These are phyloP conservation scores for Piromyces finnis DNA, from an alignment of 192 early-diverging fungal species.

Conservation along the genomic window DNA sequence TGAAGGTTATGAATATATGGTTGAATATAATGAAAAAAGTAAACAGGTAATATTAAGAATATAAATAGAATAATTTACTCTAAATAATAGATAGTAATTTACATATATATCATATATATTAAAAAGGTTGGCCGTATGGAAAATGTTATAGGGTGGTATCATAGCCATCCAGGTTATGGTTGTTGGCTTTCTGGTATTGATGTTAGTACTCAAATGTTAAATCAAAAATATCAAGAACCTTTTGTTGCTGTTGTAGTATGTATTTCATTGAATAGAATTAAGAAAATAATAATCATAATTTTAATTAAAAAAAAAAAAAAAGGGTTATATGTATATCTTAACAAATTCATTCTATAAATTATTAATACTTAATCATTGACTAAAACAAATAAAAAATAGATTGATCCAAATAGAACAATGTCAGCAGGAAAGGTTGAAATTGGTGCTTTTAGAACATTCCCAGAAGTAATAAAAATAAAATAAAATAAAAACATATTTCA, in stretches of 20 bases:
- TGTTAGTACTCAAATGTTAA: slow-evolving; percentile 84
- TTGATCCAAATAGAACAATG: slow-evolving; percentile 94
- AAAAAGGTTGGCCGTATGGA: slow-evolving; percentile 69
- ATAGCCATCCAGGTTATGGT: slow-evolving; percentile 97
- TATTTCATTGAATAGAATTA: too few relatives aligned
- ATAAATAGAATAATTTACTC: background rate
- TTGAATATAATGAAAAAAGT: slow-evolving; percentile 65
- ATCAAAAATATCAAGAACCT: slow-evolving; percentile 88
- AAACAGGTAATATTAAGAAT: slow-evolving; percentile 35
- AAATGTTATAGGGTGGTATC: slow-evolving; percentile 96
- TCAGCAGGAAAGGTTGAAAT: slow-evolving; percentile 92
- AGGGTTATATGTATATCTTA: too few relatives aligned
- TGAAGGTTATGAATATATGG: slow-evolving; percentile 97
- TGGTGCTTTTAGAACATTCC: slow-evolving; percentile 97
- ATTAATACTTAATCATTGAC: too few relatives aligned
- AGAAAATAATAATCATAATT: too few relatives aligned
- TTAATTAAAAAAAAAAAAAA: background rate
- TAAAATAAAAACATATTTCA: slow-evolving; percentile 1
- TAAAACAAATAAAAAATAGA: too few relatives aligned
- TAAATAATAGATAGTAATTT: too few relatives aligned
- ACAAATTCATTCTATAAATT: too few relatives aligned
- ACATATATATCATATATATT: too few relatives aligned
- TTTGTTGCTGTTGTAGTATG: slow-evolving; percentile 84
- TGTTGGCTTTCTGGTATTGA: slow-evolving; percentile 99
- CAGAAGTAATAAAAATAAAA: slow-evolving; percentile 30